Evolutionary conservation across 345 rosid species (phyloP).

Genomic region (Salix purpurea): DNA sequence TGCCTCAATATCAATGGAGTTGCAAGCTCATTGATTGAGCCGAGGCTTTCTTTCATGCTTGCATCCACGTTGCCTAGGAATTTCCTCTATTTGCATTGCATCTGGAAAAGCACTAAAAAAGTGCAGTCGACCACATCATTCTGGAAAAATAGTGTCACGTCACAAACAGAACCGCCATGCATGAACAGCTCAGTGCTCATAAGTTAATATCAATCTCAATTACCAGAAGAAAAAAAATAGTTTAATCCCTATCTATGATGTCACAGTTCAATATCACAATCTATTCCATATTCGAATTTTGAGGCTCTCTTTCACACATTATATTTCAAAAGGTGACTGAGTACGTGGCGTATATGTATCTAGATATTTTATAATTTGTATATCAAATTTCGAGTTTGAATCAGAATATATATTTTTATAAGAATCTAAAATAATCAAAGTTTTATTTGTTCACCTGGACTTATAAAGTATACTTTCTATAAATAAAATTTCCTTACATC

Average conservation of each 20-base stretch:
- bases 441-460: too few relatives aligned
- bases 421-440: accelerated
- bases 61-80: background rate
- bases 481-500: too few relatives aligned
- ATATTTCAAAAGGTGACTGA: background rate
- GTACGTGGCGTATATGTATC: too few relatives aligned
- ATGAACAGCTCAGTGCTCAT: background rate
- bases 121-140: background rate
- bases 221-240: too few relatives aligned
- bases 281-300: background rate
- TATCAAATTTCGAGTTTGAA: accelerated
- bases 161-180: background rate
- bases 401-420: accelerated
- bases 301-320: background rate
- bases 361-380: too few relatives aligned
- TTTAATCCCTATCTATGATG: background rate
- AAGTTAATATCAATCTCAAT: background rate
- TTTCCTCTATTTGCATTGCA: background rate
- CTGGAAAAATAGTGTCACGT: background rate
- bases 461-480: accelerated
- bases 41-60: background rate
- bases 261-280: background rate
- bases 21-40: background rate
- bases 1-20: background rate
- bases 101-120: background rate